A percentile compares a stretch with the other conserved stretches of the same genome.
Conservation (phyloP, 805 yeast species). For the Ogataea trehalophila region DNA sequence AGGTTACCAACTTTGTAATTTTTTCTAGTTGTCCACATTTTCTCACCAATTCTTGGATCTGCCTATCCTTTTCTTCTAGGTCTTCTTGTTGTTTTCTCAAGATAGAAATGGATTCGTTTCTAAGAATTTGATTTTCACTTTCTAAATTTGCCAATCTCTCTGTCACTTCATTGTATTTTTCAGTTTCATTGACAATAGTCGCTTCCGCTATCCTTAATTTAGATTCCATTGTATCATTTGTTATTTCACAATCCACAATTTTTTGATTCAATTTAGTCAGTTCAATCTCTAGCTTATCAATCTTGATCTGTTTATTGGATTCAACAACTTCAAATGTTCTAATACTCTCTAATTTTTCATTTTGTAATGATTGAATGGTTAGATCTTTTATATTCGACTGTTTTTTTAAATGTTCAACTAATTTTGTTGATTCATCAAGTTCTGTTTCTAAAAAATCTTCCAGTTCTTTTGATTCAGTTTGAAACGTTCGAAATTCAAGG, state of each 20-base stretch:
- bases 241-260: conserved; percentile 21
- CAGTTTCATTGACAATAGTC: conserved; percentile 6
- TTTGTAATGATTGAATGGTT: background rate
- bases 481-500: conserved; percentile 16
- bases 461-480: conserved; percentile 21
- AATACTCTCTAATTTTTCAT: conserved; percentile 5
- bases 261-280: conserved; percentile 5
- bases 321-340: conserved; percentile 6
- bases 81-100: background rate
- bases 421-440: conserved; percentile 6
- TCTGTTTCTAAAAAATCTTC: conserved; percentile 24
- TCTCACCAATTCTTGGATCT: conserved; percentile 1
- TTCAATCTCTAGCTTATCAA: conserved; percentile 5
- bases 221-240: conserved; percentile 23
- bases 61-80: conserved; percentile 4
- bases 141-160: conserved; percentile 24
- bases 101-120: background rate
- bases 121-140: conserved; percentile 10
- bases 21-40: conserved; percentile 15
- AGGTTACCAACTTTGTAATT: conserved; percentile 18
- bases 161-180: conserved; percentile 14
- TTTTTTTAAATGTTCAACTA: conserved; percentile 1
- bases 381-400: background rate
- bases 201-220: conserved; percentile 14
- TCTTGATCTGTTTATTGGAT: background rate